Evolutionary conservation across 768 basidiomycete genomes (phyloP).

Genomic region (Piloderma croceum): DNA sequence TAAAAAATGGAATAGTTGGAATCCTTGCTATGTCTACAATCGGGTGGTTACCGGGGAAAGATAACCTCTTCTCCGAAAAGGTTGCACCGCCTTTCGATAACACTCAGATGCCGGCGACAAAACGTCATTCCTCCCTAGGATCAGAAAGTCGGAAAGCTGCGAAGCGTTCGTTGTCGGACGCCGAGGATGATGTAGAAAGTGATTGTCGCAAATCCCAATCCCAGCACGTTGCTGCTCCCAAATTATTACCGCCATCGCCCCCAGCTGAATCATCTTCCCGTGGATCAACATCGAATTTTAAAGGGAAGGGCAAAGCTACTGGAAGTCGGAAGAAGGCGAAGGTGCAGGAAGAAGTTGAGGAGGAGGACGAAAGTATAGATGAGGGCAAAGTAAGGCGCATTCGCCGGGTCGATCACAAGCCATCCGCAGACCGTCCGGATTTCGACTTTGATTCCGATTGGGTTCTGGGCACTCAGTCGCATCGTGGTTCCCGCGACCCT

Average conservation of each 20-base stretch:
- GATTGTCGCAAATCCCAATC: too few species aligned
- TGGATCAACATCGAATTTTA: conserved; percentile 28
- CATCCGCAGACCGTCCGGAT: too few species aligned
- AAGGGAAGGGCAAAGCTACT: conserved; percentile 34
- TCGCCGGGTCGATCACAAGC: too few species aligned
- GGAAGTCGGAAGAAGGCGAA: conserved; percentile 46
- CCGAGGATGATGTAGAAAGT: too few species aligned
- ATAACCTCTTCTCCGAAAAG: conserved; percentile 7
- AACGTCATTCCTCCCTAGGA: too few species aligned
- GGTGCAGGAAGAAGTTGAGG: conserved; percentile 27
- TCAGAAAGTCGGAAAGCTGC: conserved; percentile 27
- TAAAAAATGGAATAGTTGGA: too few species aligned
- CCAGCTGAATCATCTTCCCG: conserved; percentile 35
- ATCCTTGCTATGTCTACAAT: too few species aligned
- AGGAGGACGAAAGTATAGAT: conserved; percentile 22
- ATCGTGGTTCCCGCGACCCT: conserved; percentile 17
- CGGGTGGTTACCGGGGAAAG: conserved; percentile 8
- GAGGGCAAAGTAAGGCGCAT: too few species aligned
- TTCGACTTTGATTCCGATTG: too few species aligned
- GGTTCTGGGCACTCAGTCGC: too few species aligned
- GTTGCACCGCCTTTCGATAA: not conserved
- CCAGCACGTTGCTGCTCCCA: conserved; percentile 19
- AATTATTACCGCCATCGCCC: conserved; percentile 67
- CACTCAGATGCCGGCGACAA: not conserved
- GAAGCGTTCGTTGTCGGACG: conserved; percentile 40